A percentile compares a stretch with the other conserved stretches of the same genome.
These are phyloP conservation scores for Trichosporon coremiiforme DNA, from an alignment of 1,284 basidiomycete species.

Conservation along the genomic window DNA sequence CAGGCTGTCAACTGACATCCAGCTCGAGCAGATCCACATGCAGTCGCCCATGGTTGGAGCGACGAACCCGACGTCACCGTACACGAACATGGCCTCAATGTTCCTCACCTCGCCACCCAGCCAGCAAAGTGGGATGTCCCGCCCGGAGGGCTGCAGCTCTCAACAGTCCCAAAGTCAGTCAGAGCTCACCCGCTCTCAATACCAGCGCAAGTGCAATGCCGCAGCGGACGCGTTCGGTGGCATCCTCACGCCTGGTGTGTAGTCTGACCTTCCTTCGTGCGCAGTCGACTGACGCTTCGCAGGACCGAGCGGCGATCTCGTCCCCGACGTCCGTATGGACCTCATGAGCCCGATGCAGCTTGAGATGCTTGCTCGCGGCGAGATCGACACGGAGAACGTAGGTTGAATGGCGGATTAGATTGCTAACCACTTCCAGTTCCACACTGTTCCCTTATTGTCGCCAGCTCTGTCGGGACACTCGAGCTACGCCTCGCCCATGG, in stretches of 20 bases:
- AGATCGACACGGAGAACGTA: conserved; percentile 45
- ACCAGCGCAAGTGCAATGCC: conserved; percentile 26
- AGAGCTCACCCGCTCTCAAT: conserved; percentile 9
- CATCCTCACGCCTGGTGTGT: conserved; percentile 46
- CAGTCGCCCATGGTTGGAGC: conserved; percentile 53
- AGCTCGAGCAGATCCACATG: conserved; percentile 57
- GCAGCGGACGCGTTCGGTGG: conserved; percentile 20
- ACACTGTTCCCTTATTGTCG: conserved; percentile 47
- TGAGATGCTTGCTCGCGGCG: conserved; percentile 45
- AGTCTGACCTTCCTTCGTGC: neutral
- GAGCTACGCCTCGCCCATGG: conserved; percentile 39
- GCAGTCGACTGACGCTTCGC: neutral
- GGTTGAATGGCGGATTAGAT: conserved; percentile 22
- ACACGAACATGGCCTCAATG: conserved; percentile 44
- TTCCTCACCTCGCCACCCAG: conserved; percentile 43
- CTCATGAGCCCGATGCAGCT: conserved; percentile 53
- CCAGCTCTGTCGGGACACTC: conserved; percentile 48
- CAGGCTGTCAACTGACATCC: conserved; percentile 21
- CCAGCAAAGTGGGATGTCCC: conserved; percentile 13
- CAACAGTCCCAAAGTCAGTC: conserved; percentile 21
- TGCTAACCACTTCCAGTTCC: conserved; percentile 31
- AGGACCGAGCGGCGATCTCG: conserved; percentile 53
- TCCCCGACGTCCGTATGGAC: conserved; percentile 44
- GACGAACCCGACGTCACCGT: conserved; percentile 42
- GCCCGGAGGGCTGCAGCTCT: conserved; percentile 18